Percentiles rank a stretch among this genome's conserved stretches.
Evolutionary conservation across 176 grass and related monocot species (phyloP).

Genomic region (Elaeis guineensis): DNA sequence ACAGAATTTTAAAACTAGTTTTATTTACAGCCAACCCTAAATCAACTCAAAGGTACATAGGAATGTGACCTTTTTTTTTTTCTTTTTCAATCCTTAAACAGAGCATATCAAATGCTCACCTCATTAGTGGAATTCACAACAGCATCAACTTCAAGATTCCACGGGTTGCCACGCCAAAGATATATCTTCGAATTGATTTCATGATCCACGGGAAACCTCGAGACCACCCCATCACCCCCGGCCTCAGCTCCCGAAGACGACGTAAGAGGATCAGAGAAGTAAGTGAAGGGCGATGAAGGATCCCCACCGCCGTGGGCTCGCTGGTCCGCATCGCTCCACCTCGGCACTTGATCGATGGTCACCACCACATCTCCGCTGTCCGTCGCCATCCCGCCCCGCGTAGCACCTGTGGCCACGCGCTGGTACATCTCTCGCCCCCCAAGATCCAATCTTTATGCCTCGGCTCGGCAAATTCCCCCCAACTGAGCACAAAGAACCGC

Average conservation of each 20-base stretch:
- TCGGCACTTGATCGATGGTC: slow-evolving; percentile 73
- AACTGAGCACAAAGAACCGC: no score
- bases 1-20: no score
- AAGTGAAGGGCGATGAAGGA: slow-evolving; percentile 25
- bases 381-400: slow-evolving; percentile 25
- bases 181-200: slow-evolving; percentile 87
- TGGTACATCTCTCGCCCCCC: slow-evolving; percentile 20
- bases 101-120: slow-evolving; percentile 22
- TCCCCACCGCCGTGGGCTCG: slow-evolving; percentile 41
- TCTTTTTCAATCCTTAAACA: no score
- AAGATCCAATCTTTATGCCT: neutral
- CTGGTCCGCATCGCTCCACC: slow-evolving; percentile 91
- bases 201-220: slow-evolving; percentile 68
- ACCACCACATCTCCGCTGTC: slow-evolving; percentile 57
- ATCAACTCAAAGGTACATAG: no score
- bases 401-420: slow-evolving; percentile 10
- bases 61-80: no score
- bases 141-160: slow-evolving; percentile 93
- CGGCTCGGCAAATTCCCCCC: no score
- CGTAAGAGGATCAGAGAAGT: slow-evolving; percentile 42
- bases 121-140: slow-evolving; percentile 99
- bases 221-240: slow-evolving; percentile 25
- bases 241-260: slow-evolving; percentile 27
- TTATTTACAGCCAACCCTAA: no score
- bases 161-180: slow-evolving; percentile 79